phyloP scores from a whole-genome alignment of 257 asterid species.

The Oldenlandia corymbosa region DNA sequence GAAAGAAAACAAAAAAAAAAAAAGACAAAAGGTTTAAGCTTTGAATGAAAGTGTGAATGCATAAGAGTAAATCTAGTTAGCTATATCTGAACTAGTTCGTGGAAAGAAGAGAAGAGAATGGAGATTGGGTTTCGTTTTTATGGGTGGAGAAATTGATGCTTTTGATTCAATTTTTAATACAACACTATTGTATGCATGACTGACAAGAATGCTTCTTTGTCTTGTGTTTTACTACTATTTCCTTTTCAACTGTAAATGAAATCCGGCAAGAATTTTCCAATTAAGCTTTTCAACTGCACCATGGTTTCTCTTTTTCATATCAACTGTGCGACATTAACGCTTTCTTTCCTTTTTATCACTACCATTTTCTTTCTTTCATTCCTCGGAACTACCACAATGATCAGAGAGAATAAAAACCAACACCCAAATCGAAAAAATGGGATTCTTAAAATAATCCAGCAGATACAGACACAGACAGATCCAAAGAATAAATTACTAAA shows the following conservation, averaged over 20 bases:
- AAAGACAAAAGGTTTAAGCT: not conserved
- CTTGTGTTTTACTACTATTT: conserved; percentile 25
- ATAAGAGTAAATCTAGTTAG: too few relatives aligned
- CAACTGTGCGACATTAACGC: conserved; percentile 51
- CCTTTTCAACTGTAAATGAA: conserved; percentile 26
- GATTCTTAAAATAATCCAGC: conserved; percentile 1
- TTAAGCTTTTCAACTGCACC: conserved; percentile 57
- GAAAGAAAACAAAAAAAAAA: not conserved
- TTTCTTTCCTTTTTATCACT: not conserved
- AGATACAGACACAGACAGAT: not conserved
- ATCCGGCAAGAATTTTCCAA: conserved; percentile 58
- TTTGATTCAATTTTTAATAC: too few relatives aligned
- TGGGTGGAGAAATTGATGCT: too few relatives aligned
- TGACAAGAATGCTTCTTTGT: conserved; percentile 66
- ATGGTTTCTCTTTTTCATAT: conserved; percentile 68
- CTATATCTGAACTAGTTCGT: too few relatives aligned
- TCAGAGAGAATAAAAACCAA: conserved; percentile 17
- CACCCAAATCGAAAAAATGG: conserved; percentile 7
- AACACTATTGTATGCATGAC: conserved; percentile 22
- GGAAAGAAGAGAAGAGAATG: not conserved
- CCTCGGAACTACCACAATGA: conserved; percentile 48
- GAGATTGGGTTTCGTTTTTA: not conserved
- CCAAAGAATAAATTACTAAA: not conserved
- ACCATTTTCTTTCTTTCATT: conserved; percentile 29
- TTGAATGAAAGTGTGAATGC: too few relatives aligned